Conservation (phyloP, 331 rosid genomes). For the Arachis monticola region DNA sequence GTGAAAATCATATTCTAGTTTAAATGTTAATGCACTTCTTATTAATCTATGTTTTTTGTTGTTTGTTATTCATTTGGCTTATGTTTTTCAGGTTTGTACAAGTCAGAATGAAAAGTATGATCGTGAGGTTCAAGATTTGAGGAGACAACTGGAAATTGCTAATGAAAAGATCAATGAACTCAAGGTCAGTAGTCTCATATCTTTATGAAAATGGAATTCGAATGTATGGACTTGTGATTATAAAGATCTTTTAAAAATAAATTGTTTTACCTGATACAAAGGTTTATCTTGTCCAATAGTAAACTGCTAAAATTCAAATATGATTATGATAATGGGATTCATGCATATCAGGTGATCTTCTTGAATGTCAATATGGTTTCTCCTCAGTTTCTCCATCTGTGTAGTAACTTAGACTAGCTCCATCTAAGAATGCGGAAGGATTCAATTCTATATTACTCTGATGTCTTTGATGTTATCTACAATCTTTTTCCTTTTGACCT, state of each 20-base stretch:
- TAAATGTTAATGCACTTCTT: constrained; percentile 8
- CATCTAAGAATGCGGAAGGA: constrained; percentile 21
- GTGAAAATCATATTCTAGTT: constrained; percentile 15
- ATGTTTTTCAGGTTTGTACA: constrained; percentile 51
- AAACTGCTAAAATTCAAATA: constrained; percentile 10
- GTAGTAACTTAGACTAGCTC: constrained; percentile 1
- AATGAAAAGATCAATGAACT: constrained; percentile 69
- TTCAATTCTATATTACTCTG: constrained; percentile 2
- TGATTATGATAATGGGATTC: constrained; percentile 14
- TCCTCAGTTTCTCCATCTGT: constrained; percentile 4
- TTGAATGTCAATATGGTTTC: constrained; percentile 30
- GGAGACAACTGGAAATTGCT: constrained; percentile 65
- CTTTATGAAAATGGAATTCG: constrained; percentile 27
- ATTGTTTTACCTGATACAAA: constrained; percentile 13
- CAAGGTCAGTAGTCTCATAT: constrained; percentile 58
- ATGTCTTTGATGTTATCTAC: constrained; percentile 14
- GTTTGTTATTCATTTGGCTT: constrained; percentile 29
- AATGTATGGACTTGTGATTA: constrained; percentile 3
- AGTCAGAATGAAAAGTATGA: constrained; percentile 53
- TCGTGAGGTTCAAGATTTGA: constrained; percentile 62
- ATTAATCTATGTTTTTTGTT: neutral
- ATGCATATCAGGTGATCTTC: constrained; percentile 1
- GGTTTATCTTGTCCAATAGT: neutral
- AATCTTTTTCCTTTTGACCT: constrained; percentile 17
- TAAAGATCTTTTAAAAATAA: constrained; percentile 10